phyloP scores from a whole-genome alignment of 352 stramenopile species.

The Plasmopara halstedii region DNA sequence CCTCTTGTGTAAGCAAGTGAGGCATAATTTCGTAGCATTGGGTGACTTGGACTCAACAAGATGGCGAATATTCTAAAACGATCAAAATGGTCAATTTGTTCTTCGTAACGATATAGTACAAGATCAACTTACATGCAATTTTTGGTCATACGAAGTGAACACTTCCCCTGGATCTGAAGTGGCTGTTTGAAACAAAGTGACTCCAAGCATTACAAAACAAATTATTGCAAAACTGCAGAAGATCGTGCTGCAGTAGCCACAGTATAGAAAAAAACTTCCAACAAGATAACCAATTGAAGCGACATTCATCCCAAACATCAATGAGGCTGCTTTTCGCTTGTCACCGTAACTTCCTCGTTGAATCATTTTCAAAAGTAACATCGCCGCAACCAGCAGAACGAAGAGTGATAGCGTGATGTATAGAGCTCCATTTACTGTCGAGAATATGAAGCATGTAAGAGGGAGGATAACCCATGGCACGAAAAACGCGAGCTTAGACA shows the following conservation, averaged over 20 bases:
- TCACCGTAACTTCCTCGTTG: conserved; percentile 60
- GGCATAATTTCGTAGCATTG: conserved; percentile 65
- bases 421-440: conserved; percentile 21
- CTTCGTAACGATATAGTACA: too few relatives aligned
- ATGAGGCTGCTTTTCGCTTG: conserved; percentile 61
- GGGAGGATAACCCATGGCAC: conserved; percentile 65
- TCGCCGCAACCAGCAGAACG: conserved; percentile 24
- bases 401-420: conserved; percentile 33
- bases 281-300: conserved; percentile 60
- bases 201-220: conserved; percentile 31
- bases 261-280: conserved; percentile 32
- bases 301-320: conserved; percentile 74
- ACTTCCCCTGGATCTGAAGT: conserved; percentile 52
- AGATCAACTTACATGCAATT: conserved; percentile 44
- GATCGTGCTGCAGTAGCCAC: conserved; percentile 17
- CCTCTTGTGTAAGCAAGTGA: conserved; percentile 70
- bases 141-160: conserved; percentile 59
- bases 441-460: conserved; percentile 30
- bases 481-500: conserved; percentile 71
- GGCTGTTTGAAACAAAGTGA: conserved; percentile 50
- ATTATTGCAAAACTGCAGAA: conserved; percentile 20
- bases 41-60: conserved; percentile 71
- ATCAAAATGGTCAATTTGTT: too few relatives aligned
- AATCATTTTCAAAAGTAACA: conserved; percentile 42
- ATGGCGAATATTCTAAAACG: conserved; percentile 45